Base-by-base conservation (phyloP, 129 eudicot genomes). In the Pseudognaphalium luteoalbum region DNA sequence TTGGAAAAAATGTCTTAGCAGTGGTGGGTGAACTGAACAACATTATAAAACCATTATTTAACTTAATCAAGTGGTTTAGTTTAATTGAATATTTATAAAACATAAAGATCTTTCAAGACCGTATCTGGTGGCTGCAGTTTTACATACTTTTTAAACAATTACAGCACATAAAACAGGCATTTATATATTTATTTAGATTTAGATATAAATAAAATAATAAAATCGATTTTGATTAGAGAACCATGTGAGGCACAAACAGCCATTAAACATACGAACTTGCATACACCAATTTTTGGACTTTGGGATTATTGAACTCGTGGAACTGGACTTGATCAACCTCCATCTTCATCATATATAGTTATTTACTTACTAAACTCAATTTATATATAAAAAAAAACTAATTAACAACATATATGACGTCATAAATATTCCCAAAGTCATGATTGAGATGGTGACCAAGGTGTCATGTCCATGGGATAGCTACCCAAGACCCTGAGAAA, bases 391-490 rank as follows among this genome's bases (percentile, higher is more conserved):
- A 34, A 72, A 29, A 54, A 73, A 47, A 73, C 9, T 16, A 75
- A 9, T 75, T 6, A 21, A 30, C 2, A 33, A 71, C 62, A 12
- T 21, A 57, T 47, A 47, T 61, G 71, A 78, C 77, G 72, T 78
- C 66, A 60, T 34, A 71, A 61, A 25, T 25, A 25, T 61, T 47
- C 6, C 54, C 54, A 0, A 47, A 81, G 61, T 82, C 84, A 74
- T n/a, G n/a, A n/a, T 74, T 57, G 75, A 68, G 80, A 76, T 8
- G 95, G 91, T n/a, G 85, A 77, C 97, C 97, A 94, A 7, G 97
- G 98, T 16, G 97, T 86, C 98, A 94, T 91, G 54, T 94, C 97
- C 86, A 91, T 91, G 7, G 98, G 98, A 76, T 91, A 94, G 72
- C 98, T 94, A 51, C 98, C 98, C 85, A 94, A 79, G 30, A 94